Evolutionary conservation across 768 basidiomycete species (phyloP).

Genomic region (Zangia roseola): DNA sequence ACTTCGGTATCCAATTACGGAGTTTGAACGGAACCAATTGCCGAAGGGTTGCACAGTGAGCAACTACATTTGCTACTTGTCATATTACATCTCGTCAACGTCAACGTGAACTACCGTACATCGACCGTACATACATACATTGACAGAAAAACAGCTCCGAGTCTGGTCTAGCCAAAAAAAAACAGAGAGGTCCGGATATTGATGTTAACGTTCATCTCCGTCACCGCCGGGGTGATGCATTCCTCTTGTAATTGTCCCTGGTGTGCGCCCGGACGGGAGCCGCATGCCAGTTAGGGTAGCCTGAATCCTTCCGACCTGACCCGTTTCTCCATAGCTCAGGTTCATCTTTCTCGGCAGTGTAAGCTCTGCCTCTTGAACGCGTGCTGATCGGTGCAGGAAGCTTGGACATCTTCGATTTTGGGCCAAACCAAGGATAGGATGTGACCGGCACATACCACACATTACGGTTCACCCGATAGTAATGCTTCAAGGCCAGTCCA

Average conservation of each 20-base stretch:
- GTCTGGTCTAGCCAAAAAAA: conserved; percentile 12
- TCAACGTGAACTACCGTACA: conserved; percentile 18
- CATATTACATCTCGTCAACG: conserved; percentile 8
- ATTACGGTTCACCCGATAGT: conserved; percentile 39
- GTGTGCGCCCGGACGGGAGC: conserved; percentile 29
- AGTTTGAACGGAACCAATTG: conserved; percentile 7
- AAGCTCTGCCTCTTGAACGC: conserved; percentile 36
- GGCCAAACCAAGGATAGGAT: conserved; percentile 69
- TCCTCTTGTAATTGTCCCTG: conserved; percentile 38
- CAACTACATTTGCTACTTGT: no score
- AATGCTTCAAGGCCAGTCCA: conserved; percentile 42
- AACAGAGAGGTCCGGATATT: conserved; percentile 1
- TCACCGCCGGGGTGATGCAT: conserved; percentile 48
- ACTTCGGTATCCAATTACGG: conserved; percentile 1
- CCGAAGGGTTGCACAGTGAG: no score
- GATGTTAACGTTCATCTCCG: conserved; percentile 9
- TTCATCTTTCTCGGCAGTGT: conserved; percentile 27
- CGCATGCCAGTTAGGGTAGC: conserved; percentile 20
- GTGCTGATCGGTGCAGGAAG: conserved; percentile 42
- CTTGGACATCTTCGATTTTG: conserved; percentile 35
- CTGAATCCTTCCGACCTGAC: conserved; percentile 21
- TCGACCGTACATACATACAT: conserved; percentile 14
- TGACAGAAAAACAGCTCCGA: conserved; percentile 1
- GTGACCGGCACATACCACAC: conserved; percentile 76
- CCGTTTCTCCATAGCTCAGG: conserved; percentile 20